A percentile compares a stretch with the other conserved stretches of the same genome.
Evolutionary conservation across 83 land plant species (phyloP).

Genomic region (Picea engelmannii): DNA sequence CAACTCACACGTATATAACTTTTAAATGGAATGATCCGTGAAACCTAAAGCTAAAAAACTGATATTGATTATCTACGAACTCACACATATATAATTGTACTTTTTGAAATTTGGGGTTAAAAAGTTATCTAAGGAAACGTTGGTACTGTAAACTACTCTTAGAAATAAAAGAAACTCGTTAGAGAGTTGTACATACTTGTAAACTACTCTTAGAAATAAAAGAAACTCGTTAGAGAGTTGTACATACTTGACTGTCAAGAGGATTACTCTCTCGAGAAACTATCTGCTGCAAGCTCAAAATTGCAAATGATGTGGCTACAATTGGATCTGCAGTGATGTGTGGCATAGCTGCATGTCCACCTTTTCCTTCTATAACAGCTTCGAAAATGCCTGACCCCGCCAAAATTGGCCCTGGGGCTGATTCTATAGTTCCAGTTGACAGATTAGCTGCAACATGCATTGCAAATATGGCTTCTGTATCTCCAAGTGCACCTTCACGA

Average conservation of each 20-base stretch:
- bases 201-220: too few relatives aligned
- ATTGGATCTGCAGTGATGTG: slow-evolving; percentile 67
- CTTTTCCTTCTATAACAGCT: slow-evolving; percentile 67
- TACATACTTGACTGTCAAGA: slow-evolving; percentile 69
- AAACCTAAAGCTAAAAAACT: too few relatives aligned
- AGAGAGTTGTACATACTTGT: slow-evolving; percentile 40
- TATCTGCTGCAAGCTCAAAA: slow-evolving; percentile 80
- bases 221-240: too few relatives aligned
- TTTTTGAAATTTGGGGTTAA: too few relatives aligned
- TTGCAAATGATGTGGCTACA: slow-evolving; percentile 66
- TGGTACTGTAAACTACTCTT: too few relatives aligned
- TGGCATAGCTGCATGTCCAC: slow-evolving; percentile 87
- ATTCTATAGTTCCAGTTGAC: slow-evolving; percentile 57
- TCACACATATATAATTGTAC: too few relatives aligned
- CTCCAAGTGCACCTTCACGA: slow-evolving; percentile 82
- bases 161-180: too few relatives aligned
- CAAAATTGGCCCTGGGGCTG: slow-evolving; percentile 47
- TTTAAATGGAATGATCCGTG: too few relatives aligned
- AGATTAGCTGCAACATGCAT: slow-evolving; percentile 55
- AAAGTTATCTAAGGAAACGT: too few relatives aligned
- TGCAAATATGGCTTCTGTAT: slow-evolving; percentile 80
- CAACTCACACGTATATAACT: too few relatives aligned
- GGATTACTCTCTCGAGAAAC: slow-evolving; percentile 88
- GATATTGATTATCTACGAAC: too few relatives aligned
- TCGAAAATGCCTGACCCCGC: slow-evolving; percentile 71